Percentiles rank a stretch among this genome's conserved stretches.
Conservation (phyloP, 805 yeast species). For the Candida fluviatilis region DNA sequence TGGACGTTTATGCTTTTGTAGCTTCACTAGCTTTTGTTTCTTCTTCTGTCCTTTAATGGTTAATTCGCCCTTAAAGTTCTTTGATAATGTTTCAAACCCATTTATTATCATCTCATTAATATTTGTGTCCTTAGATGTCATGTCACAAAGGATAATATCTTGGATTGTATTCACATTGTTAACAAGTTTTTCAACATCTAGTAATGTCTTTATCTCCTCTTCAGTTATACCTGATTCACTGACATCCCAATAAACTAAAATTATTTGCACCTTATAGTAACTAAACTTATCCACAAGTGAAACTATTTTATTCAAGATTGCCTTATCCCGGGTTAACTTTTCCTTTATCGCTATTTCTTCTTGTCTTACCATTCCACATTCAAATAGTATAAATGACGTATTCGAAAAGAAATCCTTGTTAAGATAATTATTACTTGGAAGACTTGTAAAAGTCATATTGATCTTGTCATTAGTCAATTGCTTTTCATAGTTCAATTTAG, state of each 20-base stretch:
- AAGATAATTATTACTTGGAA: constrained; percentile 36
- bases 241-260: constrained; percentile 42
- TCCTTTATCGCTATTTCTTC: constrained; percentile 14
- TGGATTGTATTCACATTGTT: constrained; percentile 12
- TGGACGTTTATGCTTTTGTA: not conserved
- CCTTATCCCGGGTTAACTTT: constrained; percentile 36
- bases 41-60: constrained; percentile 26
- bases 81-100: constrained; percentile 19
- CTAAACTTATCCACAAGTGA: constrained; percentile 32
- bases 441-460: constrained; percentile 32
- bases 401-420: constrained; percentile 35
- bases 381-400: constrained; percentile 45
- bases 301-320: constrained; percentile 30
- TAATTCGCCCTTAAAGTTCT: constrained; percentile 23
- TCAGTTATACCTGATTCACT: constrained; percentile 13
- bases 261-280: constrained; percentile 33
- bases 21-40: constrained; percentile 11
- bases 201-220: constrained; percentile 12
- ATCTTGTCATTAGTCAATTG: constrained; percentile 20
- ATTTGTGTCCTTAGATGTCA: constrained; percentile 23
- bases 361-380: constrained; percentile 41
- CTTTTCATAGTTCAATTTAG: constrained; percentile 22
- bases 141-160: constrained; percentile 27
- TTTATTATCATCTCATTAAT: constrained; percentile 21
- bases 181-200: constrained; percentile 12